Evolutionary conservation across 129 eudicot species (phyloP).

Genomic region (Tagetes erecta): DNA sequence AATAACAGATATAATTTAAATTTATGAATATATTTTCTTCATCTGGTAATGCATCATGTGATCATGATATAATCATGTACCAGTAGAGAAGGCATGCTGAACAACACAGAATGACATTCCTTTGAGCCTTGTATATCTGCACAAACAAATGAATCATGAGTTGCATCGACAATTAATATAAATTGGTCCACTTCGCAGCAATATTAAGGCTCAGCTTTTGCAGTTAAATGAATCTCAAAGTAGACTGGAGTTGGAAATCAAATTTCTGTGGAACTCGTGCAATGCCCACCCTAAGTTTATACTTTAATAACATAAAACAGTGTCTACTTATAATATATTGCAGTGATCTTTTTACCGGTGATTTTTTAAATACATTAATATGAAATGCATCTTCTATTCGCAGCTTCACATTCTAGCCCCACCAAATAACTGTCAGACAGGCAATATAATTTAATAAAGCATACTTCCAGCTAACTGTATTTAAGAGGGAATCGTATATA

Average conservation of each 20-base stretch:
- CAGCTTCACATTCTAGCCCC: background rate
- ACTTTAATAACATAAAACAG: background rate
- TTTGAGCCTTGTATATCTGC: slow-evolving; percentile 83
- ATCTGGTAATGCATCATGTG: slow-evolving; percentile 11
- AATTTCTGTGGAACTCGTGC: background rate
- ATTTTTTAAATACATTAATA: background rate
- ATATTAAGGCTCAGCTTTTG: background rate
- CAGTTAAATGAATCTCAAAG: background rate
- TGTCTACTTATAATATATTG: background rate
- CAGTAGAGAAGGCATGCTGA: slow-evolving; percentile 71
- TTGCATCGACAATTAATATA: background rate
- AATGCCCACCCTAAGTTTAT: background rate
- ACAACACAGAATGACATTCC: slow-evolving; percentile 63
- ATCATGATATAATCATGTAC: slow-evolving; percentile 38
- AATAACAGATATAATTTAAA: background rate
- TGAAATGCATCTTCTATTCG: background rate
- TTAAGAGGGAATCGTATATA: too few relatives aligned
- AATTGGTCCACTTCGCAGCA: background rate
- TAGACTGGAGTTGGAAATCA: background rate
- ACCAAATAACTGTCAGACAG: background rate
- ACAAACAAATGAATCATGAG: slow-evolving; percentile 13
- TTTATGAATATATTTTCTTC: slow-evolving; percentile 6
- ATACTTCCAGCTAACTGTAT: background rate
- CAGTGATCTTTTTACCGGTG: background rate
- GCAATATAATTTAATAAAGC: background rate